Base-by-base conservation (phyloP, 768 basidiomycete genomes). In the Serendipita vermifera region DNA sequence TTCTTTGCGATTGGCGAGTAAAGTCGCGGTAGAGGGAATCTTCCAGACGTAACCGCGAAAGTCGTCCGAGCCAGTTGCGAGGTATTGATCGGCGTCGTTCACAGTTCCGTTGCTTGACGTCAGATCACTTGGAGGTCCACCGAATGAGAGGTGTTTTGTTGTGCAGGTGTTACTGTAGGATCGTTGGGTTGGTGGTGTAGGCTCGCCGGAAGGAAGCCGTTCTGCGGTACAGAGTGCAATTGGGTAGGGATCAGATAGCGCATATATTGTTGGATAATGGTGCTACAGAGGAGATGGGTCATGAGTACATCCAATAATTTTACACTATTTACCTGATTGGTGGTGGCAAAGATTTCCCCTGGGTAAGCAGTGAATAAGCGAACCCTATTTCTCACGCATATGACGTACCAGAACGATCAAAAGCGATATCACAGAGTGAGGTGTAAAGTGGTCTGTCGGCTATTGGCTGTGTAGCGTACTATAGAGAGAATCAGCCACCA, bases 71-170 rank as follows among this genome's bases (percentile, higher is more conserved):
- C 88, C 88, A n/a, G 77, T 77, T 33, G 75, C 75, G 63, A 82
- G 90, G 62, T 82, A 78, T 29, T 73, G 66, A 55, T 85, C 83
- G 22, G 62, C 67, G 43, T 75, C 71, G 3, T 60, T 60, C 0
- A 48, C 55, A 1, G 24, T 13, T 9, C 46, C 29, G 7, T 51
- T 51, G 7, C 22, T 15, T 9, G n/a, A n/a, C 7, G 2, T n/a
- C 26, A 15, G 32, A 27, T 75, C 62, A 3, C 75, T 76, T n/a
- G n/a, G n/a, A 1, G 75, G 74, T 2, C 79, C 77, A 33, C 87
- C 85, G 60, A 91, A 89, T 3, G 79, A 77, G 2, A 85, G 86
- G 58, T 87, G 83, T 84, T 89, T 89, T 73, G 85, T 87, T 1
- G 86, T 87, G 58, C 82, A 85, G 0, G 76, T 75, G 64, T 89